A percentile compares a stretch with the other conserved stretches of the same genome.
These are phyloP conservation scores for Solanum chacoense DNA, from an alignment of 305 asterid species.

Conservation along the genomic window DNA sequence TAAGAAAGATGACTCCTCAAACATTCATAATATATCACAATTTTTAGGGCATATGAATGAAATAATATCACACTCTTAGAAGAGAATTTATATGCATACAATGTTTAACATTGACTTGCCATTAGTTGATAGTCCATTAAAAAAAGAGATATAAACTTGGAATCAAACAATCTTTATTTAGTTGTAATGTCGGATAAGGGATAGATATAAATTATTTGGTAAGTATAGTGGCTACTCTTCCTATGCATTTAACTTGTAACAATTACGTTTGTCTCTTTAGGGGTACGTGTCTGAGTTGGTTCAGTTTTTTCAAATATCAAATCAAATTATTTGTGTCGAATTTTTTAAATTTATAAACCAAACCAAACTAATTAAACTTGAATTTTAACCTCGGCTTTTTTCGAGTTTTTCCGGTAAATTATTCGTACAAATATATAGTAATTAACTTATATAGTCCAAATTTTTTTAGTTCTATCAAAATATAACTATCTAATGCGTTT, in stretches of 20 bases:
- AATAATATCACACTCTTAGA: neutral
- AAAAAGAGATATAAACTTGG: neutral
- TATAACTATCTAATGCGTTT: too few relatives aligned
- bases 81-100: neutral
- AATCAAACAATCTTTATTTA: neutral
- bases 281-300: fast-evolving
- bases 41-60: neutral
- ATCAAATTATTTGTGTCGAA: too few relatives aligned
- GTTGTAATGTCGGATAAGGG: neutral
- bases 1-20: neutral
- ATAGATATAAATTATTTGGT: neutral
- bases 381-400: neutral
- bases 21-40: neutral
- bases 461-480: too few relatives aligned
- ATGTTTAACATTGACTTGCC: neutral
- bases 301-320: too few relatives aligned
- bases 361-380: too few relatives aligned
- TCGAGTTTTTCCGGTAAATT: neutral
- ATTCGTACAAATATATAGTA: too few relatives aligned
- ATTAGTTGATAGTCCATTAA: too few relatives aligned
- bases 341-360: too few relatives aligned
- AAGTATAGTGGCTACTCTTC: neutral
- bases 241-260: neutral
- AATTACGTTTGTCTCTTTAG: neutral
- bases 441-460: too few relatives aligned